Percentiles rank a stretch among this genome's conserved stretches.
phyloP scores from a whole-genome alignment of 306 rosid genomes.

The Benincasa hispida region DNA sequence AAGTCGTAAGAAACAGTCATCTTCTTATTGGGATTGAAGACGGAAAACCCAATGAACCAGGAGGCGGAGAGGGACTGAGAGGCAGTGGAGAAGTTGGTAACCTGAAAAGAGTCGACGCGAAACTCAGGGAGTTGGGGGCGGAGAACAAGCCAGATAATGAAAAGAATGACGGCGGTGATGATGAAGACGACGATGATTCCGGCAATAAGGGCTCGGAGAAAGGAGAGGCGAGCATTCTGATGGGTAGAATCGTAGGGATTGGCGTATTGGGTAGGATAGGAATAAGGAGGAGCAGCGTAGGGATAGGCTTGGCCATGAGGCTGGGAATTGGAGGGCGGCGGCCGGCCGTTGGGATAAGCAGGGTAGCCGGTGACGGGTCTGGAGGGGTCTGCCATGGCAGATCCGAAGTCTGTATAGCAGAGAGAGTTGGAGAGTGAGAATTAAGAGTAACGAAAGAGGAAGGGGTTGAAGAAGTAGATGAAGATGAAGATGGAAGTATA shows the following conservation, averaged over 20 bases:
- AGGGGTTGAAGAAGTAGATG: background rate
- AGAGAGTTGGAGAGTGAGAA: background rate
- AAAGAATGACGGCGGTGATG: conserved; percentile 28
- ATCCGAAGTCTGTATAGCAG: background rate
- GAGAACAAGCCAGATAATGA: conserved; percentile 68
- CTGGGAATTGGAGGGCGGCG: conserved; percentile 11
- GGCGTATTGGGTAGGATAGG: conserved; percentile 24
- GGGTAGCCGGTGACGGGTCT: conserved; percentile 83
- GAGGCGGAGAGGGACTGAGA: conserved; percentile 37
- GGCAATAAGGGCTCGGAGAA: conserved; percentile 50
- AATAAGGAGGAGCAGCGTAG: conserved; percentile 27
- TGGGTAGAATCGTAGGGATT: conserved; percentile 7
- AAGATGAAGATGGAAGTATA: background rate
- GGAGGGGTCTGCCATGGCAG: conserved; percentile 41
- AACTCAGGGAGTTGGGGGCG: conserved; percentile 66
- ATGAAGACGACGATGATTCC: conserved; percentile 44
- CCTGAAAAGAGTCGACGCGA: conserved; percentile 32
- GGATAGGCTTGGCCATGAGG: conserved; percentile 22
- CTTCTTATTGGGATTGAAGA: conserved; percentile 59
- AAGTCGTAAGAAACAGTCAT: conserved; percentile 39
- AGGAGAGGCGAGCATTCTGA: conserved; percentile 22
- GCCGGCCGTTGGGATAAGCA: conserved; percentile 23
- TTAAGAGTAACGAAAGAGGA: background rate
- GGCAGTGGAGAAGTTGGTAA: conserved; percentile 33
- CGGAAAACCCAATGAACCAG: conserved; percentile 38